Evolutionary conservation across 1,139 yeast species (phyloP).

Genomic region (Dujonia santamariae): DNA sequence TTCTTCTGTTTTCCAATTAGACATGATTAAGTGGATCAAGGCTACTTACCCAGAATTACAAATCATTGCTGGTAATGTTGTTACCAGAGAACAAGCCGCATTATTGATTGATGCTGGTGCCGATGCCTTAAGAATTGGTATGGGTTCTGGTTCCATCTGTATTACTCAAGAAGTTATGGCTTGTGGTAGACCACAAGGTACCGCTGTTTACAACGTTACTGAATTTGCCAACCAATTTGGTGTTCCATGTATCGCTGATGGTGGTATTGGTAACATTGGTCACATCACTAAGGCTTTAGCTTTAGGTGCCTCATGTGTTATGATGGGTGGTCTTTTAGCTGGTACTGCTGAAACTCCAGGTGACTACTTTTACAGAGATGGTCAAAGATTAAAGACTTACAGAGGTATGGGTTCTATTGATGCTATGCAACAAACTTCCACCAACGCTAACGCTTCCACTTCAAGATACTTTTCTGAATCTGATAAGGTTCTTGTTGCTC

Average conservation of each 20-base stretch:
- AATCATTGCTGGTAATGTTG: constrained; percentile 97
- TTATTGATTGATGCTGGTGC: constrained; percentile 93
- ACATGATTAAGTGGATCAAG: constrained; percentile 92
- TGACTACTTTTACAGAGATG: constrained; percentile 95
- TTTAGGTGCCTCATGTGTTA: constrained; percentile 93
- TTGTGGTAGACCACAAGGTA: constrained; percentile 99
- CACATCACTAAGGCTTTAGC: constrained; percentile 97
- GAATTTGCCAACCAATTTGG: constrained; percentile 89
- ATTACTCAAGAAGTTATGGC: constrained; percentile 99
- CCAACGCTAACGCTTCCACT: constrained; percentile 93
- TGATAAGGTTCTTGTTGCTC: constrained; percentile 95
- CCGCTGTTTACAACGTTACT: constrained; percentile 85
- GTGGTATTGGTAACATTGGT: constrained; percentile 99
- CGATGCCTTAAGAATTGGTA: constrained; percentile 97
- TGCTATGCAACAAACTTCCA: constrained; percentile 93
- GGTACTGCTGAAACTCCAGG: constrained; percentile 99
- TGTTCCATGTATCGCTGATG: constrained; percentile 97
- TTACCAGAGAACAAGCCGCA: constrained; percentile 98
- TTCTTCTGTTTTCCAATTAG: constrained; percentile 89
- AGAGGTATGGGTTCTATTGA: constrained; percentile 99
- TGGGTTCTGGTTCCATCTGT: constrained; percentile 99
- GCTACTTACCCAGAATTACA: constrained; percentile 72
- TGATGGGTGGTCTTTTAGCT: constrained; percentile 99
- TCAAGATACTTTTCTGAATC: constrained; percentile 97
- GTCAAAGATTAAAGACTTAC: constrained; percentile 94